These are phyloP conservation scores for Xylaria sp. DNA, from an alignment of 2,329 filamentous ascomycete genomes.

Conservation along the genomic window DNA sequence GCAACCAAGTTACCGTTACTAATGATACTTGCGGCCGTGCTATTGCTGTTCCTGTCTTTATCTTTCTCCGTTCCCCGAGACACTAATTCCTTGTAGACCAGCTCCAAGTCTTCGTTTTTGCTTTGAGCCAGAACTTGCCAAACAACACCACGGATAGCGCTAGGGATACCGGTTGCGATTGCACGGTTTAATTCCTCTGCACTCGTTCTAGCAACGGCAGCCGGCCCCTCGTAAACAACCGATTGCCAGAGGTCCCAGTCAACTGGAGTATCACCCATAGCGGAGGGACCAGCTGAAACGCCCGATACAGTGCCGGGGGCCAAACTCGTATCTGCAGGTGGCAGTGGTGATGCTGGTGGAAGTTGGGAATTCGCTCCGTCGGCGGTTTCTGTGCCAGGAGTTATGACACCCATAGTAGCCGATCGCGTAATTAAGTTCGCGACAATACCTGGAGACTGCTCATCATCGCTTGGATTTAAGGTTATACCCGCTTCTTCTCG, in stretches of 20 bases:
- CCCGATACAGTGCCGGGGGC: conserved; percentile 89
- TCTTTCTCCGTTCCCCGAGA: conserved; percentile 84
- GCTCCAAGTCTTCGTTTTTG: conserved; percentile 90
- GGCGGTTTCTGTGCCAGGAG: conserved; percentile 43
- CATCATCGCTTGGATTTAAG: conserved; percentile 63
- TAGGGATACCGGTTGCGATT: conserved; percentile 92
- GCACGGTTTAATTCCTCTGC: conserved; percentile 89
- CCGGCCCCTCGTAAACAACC: conserved; percentile 92
- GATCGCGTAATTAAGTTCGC: conserved; percentile 34
- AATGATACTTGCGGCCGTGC: conserved; percentile 60
- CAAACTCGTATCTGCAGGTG: conserved; percentile 74
- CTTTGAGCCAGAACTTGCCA: conserved; percentile 98
- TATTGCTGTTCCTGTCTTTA: conserved; percentile 68
- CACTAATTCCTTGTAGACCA: conserved; percentile 84
- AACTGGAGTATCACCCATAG: conserved; percentile 77
- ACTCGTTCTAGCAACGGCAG: conserved; percentile 86
- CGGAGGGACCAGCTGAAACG: conserved; percentile 78
- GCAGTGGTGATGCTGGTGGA: conserved; percentile 60
- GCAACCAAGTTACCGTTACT: conserved; percentile 66
- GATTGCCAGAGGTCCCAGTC: conserved; percentile 99
- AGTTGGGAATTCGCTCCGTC: conserved; percentile 42
- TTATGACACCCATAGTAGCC: conserved; percentile 39
- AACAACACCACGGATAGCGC: conserved; percentile 95
- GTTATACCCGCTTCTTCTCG: conserved; percentile 74
- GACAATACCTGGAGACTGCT: conserved; percentile 55